Percentiles rank a stretch among this genome's conserved stretches.
These are phyloP conservation scores for Sanguinoderma infundibulare DNA, from an alignment of 1,284 basidiomycete species.

Conservation along the genomic window DNA sequence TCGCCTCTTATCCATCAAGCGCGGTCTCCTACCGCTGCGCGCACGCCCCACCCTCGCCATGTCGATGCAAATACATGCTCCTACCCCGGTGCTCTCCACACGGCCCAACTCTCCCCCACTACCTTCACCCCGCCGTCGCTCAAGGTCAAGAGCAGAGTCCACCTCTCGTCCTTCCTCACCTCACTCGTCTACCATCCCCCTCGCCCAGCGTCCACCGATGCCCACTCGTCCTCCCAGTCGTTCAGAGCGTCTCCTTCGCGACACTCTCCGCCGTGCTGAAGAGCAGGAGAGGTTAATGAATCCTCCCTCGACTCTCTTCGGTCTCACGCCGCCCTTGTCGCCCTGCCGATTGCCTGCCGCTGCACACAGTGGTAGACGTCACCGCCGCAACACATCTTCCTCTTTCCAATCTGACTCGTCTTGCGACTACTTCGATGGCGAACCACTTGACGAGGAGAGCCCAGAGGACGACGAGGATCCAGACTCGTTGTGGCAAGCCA, in stretches of 20 bases:
- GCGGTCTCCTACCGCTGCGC: conserved; percentile 32
- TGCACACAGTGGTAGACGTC: conserved; percentile 18
- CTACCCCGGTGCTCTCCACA: conserved; percentile 34
- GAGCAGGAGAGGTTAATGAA: conserved; percentile 37
- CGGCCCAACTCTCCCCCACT: conserved; percentile 25
- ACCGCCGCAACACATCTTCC: conserved; percentile 32
- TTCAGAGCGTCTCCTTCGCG: conserved; percentile 60
- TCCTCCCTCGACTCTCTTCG: conserved; percentile 25
- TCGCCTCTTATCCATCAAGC: conserved; percentile 28
- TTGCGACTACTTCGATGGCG: conserved; percentile 31
- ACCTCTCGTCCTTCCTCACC: conserved; percentile 30
- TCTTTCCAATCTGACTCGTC: conserved; percentile 32
- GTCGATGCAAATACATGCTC: conserved; percentile 41
- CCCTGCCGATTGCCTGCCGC: conserved; percentile 18
- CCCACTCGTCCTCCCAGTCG: conserved; percentile 42
- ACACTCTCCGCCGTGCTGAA: conserved; percentile 59
- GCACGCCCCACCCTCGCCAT: conserved; percentile 40
- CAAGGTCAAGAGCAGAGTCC: conserved; percentile 28
- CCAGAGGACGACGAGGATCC: conserved; percentile 37
- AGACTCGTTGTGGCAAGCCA: conserved; percentile 27
- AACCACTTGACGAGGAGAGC: conserved; percentile 33
- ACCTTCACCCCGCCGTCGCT: conserved; percentile 26
- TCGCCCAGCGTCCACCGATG: conserved; percentile 33
- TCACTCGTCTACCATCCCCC: conserved; percentile 26
- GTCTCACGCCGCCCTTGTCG: conserved; percentile 14